Evolutionary conservation across 225 moss, liverwort and hornwort species (phyloP).

Genomic region (Physcomitrium patens): DNA sequence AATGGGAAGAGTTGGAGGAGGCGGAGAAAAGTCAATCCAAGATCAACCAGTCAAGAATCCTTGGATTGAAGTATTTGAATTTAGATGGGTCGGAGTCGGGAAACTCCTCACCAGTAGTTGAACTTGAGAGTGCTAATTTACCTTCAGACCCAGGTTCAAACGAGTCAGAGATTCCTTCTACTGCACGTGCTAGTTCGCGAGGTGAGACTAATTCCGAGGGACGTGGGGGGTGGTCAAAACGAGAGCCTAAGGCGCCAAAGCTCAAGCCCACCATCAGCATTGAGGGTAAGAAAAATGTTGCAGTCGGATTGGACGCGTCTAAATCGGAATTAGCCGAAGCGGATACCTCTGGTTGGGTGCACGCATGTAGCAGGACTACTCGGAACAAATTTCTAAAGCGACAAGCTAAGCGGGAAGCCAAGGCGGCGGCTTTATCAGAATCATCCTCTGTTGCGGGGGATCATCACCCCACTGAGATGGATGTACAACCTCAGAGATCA

Average conservation of each 20-base stretch:
- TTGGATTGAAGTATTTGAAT: slow-evolving; percentile 69
- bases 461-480: slow-evolving; percentile 17
- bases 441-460: slow-evolving; percentile 13
- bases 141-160: slow-evolving; percentile 34
- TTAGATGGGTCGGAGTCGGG: slow-evolving; percentile 43
- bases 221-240: slow-evolving; percentile 34
- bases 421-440: slow-evolving; percentile 28
- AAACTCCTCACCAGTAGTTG: slow-evolving; percentile 5
- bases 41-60: slow-evolving; percentile 67
- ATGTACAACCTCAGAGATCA: slow-evolving; percentile 20
- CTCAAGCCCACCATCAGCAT: slow-evolving; percentile 45
- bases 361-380: slow-evolving; percentile 80
- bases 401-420: slow-evolving; percentile 62
- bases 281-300: slow-evolving; percentile 68
- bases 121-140: slow-evolving; percentile 12
- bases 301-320: slow-evolving; percentile 67
- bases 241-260: slow-evolving; percentile 43
- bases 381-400: slow-evolving; percentile 77
- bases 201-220: neutral
- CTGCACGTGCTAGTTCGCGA: slow-evolving; percentile 20
- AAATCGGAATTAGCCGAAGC: slow-evolving; percentile 57
- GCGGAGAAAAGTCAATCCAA: slow-evolving; percentile 39
- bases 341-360: slow-evolving; percentile 56
- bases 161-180: slow-evolving; percentile 42
- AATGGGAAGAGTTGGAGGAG: slow-evolving; percentile 81